Evolutionary conservation across 768 basidiomycete species (phyloP), one percentile per base, ranked within the genome.

Genomic region (Lentinula sp.): DNA sequence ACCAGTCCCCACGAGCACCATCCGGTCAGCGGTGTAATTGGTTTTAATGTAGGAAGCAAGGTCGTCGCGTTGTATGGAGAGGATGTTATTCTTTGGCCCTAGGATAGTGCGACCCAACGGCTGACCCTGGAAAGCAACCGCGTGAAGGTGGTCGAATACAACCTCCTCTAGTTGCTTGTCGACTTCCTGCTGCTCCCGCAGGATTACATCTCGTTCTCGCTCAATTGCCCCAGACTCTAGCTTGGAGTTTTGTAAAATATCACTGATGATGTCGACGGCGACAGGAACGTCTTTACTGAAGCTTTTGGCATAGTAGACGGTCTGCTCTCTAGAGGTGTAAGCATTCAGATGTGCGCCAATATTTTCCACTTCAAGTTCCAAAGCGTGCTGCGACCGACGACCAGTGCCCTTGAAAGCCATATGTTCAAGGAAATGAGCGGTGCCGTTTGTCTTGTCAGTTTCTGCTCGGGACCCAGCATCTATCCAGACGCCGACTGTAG

Each of bases 401-500:
- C 84, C 84, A 61, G 96, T 99, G 60, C 97, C 97, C 77, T 95
- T 95, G 84, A 96, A 96, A 42, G 94, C 94, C 94, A 96, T 94
- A 70, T 95, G 93, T 75, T 99, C 97, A 62, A 98, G 85, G 82
- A 99, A 99, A 78, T 98, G 97, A 49, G 97, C 97, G 9, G 94
- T 95, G 56, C 97, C 97, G 67, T 90, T 95, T 42, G 93, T 96
- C 76, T 86, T 85, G 77, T 93, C 89, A 51, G 91, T 96, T 83
- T 99, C 97, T 62, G 95, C 95, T 60, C 97, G 85, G 65, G 93
- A 95, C 65, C 97, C 97, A 61, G 97, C 96, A 72, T 98, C 96
- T 68, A 99, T 96, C 95, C 95, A 99, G 62, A 98, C 90, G 64
- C 97, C 97, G 39, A 98, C 94, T n/a, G 96, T 99, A 6, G 95